Evolutionary conservation across 2,329 filamentous ascomycete species (phyloP).

Genomic region (Rhynchosporium agropyri): DNA sequence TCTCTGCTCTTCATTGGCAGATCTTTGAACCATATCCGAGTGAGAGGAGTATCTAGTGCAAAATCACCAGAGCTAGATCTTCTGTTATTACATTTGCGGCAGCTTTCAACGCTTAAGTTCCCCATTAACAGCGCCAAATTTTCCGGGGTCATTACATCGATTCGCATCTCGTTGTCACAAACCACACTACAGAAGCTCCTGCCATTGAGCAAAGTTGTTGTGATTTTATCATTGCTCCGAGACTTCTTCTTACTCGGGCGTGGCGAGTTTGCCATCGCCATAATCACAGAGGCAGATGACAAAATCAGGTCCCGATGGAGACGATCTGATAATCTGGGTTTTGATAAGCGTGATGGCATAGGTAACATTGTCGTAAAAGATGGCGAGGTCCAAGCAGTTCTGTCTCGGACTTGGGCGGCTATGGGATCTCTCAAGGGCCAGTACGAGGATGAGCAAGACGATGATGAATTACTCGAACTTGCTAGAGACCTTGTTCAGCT

Average conservation of each 20-base stretch:
- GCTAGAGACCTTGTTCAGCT: slow-evolving; percentile 78
- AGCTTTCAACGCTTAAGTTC: slow-evolving; percentile 68
- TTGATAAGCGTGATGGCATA: slow-evolving; percentile 60
- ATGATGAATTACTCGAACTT: slow-evolving; percentile 76
- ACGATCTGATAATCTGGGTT: slow-evolving; percentile 60
- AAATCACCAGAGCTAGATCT: slow-evolving; percentile 58
- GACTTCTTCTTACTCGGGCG: slow-evolving; percentile 86
- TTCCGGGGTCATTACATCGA: slow-evolving; percentile 71
- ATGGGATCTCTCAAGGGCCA: slow-evolving; percentile 74
- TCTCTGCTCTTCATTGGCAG: slow-evolving; percentile 92
- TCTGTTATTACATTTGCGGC: slow-evolving; percentile 67
- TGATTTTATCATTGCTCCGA: slow-evolving; percentile 75
- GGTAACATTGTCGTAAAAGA: slow-evolving; percentile 76
- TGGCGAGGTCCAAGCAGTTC: slow-evolving; percentile 76
- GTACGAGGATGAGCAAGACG: slow-evolving; percentile 73
- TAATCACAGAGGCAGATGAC: slow-evolving; percentile 84
- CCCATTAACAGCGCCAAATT: slow-evolving; percentile 75
- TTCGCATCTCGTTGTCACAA: slow-evolving; percentile 79
- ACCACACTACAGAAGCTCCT: slow-evolving; percentile 82
- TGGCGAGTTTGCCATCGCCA: slow-evolving; percentile 86
- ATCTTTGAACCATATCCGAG: slow-evolving; percentile 81
- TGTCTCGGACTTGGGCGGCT: slow-evolving; percentile 77
- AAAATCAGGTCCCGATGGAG: slow-evolving; percentile 75
- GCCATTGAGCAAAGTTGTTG: slow-evolving; percentile 74
- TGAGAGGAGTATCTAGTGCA: slow-evolving; percentile 49